These are phyloP conservation scores for Hyphodiscus hymeniophilus DNA, from an alignment of 495 filamentous ascomycete species.

Conservation along the genomic window DNA sequence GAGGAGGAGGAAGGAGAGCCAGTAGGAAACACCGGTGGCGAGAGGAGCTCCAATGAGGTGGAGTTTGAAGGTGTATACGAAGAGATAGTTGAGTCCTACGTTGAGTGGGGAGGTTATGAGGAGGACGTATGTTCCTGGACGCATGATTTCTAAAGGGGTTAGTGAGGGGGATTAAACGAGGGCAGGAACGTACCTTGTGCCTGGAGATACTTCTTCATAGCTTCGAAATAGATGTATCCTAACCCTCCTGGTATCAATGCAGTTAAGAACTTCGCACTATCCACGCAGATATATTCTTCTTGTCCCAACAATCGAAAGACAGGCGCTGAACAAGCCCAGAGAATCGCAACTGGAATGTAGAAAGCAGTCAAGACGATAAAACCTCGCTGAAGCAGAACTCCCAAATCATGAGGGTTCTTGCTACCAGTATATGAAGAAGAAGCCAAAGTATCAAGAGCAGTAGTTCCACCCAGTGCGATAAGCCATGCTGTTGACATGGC, in stretches of 20 bases:
- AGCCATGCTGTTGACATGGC: conserved; percentile 89
- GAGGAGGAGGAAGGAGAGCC: conserved; percentile 73
- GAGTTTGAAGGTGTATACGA: conserved; percentile 62
- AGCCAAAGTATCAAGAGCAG: conserved; percentile 80
- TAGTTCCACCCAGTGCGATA: conserved; percentile 86
- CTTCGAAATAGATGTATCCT: conserved; percentile 88
- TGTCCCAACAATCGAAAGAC: conserved; percentile 74
- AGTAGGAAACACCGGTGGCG: conserved; percentile 81
- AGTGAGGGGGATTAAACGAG: not conserved
- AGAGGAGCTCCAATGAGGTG: conserved; percentile 75
- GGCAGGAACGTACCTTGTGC: conserved; percentile 56
- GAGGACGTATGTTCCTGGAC: conserved; percentile 80
- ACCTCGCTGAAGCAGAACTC: conserved; percentile 71
- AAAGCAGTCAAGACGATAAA: conserved; percentile 67
- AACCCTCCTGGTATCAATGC: conserved; percentile 78
- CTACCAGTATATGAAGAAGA: conserved; percentile 84
- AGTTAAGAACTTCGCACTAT: conserved; percentile 68
- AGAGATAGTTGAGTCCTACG: conserved; percentile 68
- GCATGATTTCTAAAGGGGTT: conserved; percentile 61
- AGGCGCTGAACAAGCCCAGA: conserved; percentile 73
- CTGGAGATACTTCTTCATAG: conserved; percentile 87
- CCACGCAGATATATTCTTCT: conserved; percentile 64
- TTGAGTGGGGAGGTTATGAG: conserved; percentile 77
- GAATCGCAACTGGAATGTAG: conserved; percentile 64
- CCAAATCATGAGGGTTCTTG: conserved; percentile 72